Evolutionary conservation across 768 basidiomycete species (phyloP).

Genomic region (Phanerochaete sordida): DNA sequence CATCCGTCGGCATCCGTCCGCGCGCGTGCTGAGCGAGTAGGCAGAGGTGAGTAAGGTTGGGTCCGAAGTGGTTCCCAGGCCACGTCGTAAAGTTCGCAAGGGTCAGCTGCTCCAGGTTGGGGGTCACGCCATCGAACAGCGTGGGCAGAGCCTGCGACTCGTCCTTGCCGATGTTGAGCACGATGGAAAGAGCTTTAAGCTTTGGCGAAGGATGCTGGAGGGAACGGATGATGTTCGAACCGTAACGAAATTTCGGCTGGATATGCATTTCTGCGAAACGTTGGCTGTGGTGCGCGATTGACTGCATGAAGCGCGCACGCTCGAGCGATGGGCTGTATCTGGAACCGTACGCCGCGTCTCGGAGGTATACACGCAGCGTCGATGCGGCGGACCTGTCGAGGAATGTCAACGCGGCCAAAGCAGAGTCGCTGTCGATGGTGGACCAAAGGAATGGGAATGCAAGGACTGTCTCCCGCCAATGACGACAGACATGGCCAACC

Average conservation of each 20-base stretch:
- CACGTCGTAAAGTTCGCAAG: conserved; percentile 10
- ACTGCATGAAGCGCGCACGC: conserved; percentile 9
- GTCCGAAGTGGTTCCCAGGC: conserved; percentile 3
- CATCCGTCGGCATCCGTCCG: conserved; percentile 2
- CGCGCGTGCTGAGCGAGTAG: conserved; percentile 6
- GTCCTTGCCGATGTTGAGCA: conserved; percentile 1
- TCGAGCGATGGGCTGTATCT: conserved; percentile 8
- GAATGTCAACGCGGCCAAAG: conserved; percentile 2
- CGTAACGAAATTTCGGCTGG: conserved; percentile 11
- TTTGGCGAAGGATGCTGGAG: conserved; percentile 8
- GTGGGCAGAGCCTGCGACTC: conserved; percentile 2
- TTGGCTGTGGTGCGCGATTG: conserved; percentile 4
- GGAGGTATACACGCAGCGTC: conserved; percentile 2
- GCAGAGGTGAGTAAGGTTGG: conserved; percentile 10
- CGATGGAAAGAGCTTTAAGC: conserved; percentile 6
- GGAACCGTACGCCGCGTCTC: conserved; percentile 1
- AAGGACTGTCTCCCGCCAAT: conserved; percentile 12
- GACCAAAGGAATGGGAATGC: conserved; percentile 11
- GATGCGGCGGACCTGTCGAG: conserved; percentile 7
- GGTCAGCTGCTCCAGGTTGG: conserved; percentile 6
- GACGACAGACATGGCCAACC: conserved; percentile 12
- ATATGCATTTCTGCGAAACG: conserved; percentile 10
- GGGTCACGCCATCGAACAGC: conserved; percentile 7
- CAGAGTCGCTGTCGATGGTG: conserved; percentile 8
- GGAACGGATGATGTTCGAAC: conserved; percentile 1